Conservation (phyloP, 1,139 yeast species). For the Keqinozyma sinolaborantium region DNA sequence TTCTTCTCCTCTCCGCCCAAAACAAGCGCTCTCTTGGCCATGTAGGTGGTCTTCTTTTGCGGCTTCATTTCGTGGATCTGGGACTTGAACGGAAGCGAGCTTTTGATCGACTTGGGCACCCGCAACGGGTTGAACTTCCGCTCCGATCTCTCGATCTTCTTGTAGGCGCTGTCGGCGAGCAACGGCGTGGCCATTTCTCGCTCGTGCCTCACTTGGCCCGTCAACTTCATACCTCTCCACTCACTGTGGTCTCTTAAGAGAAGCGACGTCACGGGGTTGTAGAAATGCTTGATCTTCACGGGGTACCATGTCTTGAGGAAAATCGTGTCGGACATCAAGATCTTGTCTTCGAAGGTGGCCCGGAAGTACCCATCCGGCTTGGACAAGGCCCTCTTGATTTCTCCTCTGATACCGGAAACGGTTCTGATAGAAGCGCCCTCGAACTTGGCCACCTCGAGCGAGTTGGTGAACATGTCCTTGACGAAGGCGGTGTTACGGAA, state of each 20-base stretch:
- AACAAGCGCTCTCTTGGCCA: conserved; percentile 92
- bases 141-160: conserved; percentile 81
- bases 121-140: conserved; percentile 83
- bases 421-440: conserved; percentile 98
- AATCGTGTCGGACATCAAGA: conserved; percentile 83
- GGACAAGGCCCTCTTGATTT: conserved; percentile 89
- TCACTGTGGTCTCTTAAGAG: conserved; percentile 69
- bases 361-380: conserved; percentile 97
- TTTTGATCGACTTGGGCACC: conserved; percentile 77
- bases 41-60: conserved; percentile 76
- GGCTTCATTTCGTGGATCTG: conserved; percentile 89
- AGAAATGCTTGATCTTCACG: conserved; percentile 81
- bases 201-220: conserved; percentile 89
- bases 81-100: conserved; percentile 84
- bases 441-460: conserved; percentile 94
- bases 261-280: conserved; percentile 93
- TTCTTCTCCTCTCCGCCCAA: conserved; percentile 91
- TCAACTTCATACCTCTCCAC: conserved; percentile 96
- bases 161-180: conserved; percentile 64
- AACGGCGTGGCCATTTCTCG: conserved; percentile 63
- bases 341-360: conserved; percentile 97
- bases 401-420: conserved; percentile 96
- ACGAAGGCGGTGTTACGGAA: conserved; percentile 96
- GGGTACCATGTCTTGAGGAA: conserved; percentile 97
- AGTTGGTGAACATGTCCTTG: conserved; percentile 91